phyloP scores from a whole-genome alignment of 225 moss, liverwort and hornwort species.

The Sphagnum contortum region DNA sequence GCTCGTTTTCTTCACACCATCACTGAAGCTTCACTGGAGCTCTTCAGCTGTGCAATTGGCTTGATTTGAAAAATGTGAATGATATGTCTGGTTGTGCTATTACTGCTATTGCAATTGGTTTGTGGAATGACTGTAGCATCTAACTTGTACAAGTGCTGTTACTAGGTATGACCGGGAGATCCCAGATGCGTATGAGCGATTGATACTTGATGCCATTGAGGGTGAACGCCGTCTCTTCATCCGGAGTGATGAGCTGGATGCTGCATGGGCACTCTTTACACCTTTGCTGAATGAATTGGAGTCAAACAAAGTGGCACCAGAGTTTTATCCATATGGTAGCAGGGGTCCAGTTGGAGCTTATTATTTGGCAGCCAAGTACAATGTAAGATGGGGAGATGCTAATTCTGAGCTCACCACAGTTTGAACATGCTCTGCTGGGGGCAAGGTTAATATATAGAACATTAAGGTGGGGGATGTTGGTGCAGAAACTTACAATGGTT shows the following conservation, averaged over 20 bases:
- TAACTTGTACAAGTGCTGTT: not conserved
- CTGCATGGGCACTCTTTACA: constrained; percentile 85
- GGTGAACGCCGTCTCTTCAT: constrained; percentile 87
- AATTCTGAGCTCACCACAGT: constrained; percentile 24
- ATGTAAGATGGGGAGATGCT: constrained; percentile 90
- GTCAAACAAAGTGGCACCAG: constrained; percentile 52
- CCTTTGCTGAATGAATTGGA: constrained; percentile 79
- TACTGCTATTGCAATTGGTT: too few relatives aligned
- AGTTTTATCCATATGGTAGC: constrained; percentile 91
- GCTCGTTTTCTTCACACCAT: too few relatives aligned
- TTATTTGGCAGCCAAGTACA: constrained; percentile 86
- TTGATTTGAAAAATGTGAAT: too few relatives aligned
- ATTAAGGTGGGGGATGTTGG: too few relatives aligned
- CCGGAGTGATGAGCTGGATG: constrained; percentile 90
- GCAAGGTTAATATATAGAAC: too few relatives aligned
- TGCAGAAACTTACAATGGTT: too few relatives aligned
- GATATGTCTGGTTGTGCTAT: too few relatives aligned
- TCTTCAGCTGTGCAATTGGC: too few relatives aligned
- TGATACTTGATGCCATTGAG: constrained; percentile 85
- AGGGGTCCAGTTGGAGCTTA: constrained; percentile 93
- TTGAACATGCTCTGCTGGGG: too few relatives aligned
- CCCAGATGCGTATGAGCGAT: constrained; percentile 92
- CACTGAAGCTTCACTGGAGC: too few relatives aligned
- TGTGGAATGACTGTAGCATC: too few relatives aligned
- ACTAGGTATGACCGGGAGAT: constrained; percentile 74